Percentiles rank a stretch among this genome's conserved stretches.
Evolutionary conservation across 2,329 filamentous ascomycete genomes (phyloP).

Genomic region (Ophiostoma sp.): DNA sequence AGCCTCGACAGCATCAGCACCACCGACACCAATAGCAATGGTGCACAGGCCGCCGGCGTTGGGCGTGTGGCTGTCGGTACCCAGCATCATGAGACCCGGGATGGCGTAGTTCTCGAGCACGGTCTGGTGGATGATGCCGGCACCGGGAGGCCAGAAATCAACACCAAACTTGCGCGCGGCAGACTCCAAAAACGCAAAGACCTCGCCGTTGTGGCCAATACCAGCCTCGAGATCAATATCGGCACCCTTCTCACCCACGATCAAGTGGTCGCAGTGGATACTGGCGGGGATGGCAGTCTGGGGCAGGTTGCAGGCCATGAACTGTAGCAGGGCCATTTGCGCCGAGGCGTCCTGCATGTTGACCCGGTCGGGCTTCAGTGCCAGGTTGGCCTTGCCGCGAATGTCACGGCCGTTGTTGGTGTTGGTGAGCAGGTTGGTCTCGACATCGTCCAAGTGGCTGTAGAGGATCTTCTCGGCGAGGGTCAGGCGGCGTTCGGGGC

Average conservation of each 20-base stretch:
- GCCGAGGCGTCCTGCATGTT: conserved; percentile 99
- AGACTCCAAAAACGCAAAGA: conserved; percentile 95
- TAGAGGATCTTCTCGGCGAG: conserved; percentile 98
- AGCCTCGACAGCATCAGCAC: conserved; percentile 94
- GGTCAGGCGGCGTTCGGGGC: conserved; percentile 59
- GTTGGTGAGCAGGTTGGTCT: conserved; percentile 77
- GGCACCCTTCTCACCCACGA: conserved; percentile 88
- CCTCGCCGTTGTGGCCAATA: conserved; percentile 89
- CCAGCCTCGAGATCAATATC: conserved; percentile 78
- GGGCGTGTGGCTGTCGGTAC: conserved; percentile 94
- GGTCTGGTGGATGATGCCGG: conserved; percentile 95
- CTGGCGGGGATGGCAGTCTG: conserved; percentile 90
- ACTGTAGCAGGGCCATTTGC: conserved; percentile 96
- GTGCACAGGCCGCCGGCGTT: conserved; percentile 93
- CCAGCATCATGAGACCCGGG: conserved; percentile 98
- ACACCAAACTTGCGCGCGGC: conserved; percentile 88
- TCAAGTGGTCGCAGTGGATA: conserved; percentile 98
- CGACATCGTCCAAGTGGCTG: conserved; percentile 83
- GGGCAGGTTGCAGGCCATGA: conserved; percentile 92
- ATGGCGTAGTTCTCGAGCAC: conserved; percentile 96
- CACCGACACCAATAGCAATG: conserved; percentile 94
- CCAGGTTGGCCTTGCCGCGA: conserved; percentile 83
- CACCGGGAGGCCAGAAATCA: conserved; percentile 91
- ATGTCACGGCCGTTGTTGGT: conserved; percentile 81
- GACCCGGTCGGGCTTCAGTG: conserved; percentile 93